These are phyloP conservation scores for Calonectria ilicicola DNA, from an alignment of 2,329 filamentous ascomycete genomes.

Conservation along the genomic window DNA sequence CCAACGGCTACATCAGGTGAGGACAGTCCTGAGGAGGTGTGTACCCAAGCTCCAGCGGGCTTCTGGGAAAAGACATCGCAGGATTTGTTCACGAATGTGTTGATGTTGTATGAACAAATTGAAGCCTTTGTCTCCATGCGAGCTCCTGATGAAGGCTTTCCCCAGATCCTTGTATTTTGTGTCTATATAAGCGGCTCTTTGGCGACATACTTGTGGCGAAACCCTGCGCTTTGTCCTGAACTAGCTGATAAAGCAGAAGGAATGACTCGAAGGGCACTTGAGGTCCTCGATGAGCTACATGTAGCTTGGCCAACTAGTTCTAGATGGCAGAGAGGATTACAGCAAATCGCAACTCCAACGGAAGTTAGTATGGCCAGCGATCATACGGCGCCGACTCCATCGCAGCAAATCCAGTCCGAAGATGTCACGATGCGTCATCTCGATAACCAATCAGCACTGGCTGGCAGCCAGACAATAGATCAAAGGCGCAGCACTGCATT, in stretches of 20 bases:
- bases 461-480: not conserved
- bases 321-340: slow-evolving; percentile 34
- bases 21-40: not conserved
- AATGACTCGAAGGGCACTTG: slow-evolving; percentile 41
- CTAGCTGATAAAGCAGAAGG: slow-evolving; percentile 38
- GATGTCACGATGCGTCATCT: not conserved
- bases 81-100: slow-evolving; percentile 51
- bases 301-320: slow-evolving; percentile 42
- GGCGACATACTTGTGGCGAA: slow-evolving; percentile 45
- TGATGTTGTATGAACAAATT: slow-evolving; percentile 51
- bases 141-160: slow-evolving; percentile 45
- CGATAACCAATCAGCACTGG: not conserved
- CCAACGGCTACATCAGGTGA: not conserved
- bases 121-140: slow-evolving; percentile 47
- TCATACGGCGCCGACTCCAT: not conserved
- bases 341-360: slow-evolving; percentile 33
- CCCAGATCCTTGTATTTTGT: slow-evolving; percentile 53
- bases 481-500: not conserved
- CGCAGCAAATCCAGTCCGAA: not conserved
- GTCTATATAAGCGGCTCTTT: slow-evolving; percentile 55
- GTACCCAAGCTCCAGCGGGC: slow-evolving; percentile 27
- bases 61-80: slow-evolving; percentile 45
- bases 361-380: slow-evolving; percentile 15
- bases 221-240: slow-evolving; percentile 43
- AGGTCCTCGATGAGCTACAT: slow-evolving; percentile 40